phyloP scores from a whole-genome alignment of 345 rosid species.

The Eucalyptus coolabah region DNA sequence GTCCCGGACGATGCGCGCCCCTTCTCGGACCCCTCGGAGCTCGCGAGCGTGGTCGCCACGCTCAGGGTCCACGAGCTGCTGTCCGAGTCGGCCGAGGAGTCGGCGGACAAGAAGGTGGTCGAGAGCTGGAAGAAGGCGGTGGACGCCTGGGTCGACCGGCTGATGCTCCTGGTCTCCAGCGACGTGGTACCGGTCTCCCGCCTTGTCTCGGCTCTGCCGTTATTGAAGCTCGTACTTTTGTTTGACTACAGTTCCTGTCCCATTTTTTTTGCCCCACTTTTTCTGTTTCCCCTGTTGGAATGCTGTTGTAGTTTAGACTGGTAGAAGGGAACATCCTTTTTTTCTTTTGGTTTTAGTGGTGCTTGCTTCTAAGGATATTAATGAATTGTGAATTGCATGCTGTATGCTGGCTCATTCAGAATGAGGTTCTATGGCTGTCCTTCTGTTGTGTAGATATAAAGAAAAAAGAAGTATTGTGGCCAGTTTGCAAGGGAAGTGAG shows the following conservation, averaged over 20 bases:
- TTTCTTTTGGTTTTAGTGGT: background rate
- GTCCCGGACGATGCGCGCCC: constrained; percentile 57
- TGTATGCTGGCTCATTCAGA: background rate
- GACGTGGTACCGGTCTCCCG: constrained; percentile 24
- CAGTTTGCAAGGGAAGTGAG: background rate
- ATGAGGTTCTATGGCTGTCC: background rate
- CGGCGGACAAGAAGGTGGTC: constrained; percentile 16
- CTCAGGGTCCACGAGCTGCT: constrained; percentile 41
- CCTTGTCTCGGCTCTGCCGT: background rate
- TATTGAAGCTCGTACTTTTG: background rate
- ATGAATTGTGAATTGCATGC: background rate
- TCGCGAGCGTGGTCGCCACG: constrained; percentile 27
- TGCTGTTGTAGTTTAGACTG: background rate
- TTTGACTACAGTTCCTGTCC: background rate
- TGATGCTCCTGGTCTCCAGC: constrained; percentile 29
- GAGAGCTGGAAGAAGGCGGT: constrained; percentile 50
- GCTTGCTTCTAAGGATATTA: background rate
- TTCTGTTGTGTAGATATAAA: background rate
- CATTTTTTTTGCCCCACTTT: too few species aligned
- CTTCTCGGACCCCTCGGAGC: constrained; percentile 9
- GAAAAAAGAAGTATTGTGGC: background rate
- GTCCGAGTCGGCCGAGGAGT: constrained; percentile 19
- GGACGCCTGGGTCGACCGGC: constrained; percentile 54
- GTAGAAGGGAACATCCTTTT: background rate
- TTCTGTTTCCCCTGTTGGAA: background rate